phyloP scores from a whole-genome alignment of 225 moss, liverwort and hornwort genomes.

The Polytrichum commune region DNA sequence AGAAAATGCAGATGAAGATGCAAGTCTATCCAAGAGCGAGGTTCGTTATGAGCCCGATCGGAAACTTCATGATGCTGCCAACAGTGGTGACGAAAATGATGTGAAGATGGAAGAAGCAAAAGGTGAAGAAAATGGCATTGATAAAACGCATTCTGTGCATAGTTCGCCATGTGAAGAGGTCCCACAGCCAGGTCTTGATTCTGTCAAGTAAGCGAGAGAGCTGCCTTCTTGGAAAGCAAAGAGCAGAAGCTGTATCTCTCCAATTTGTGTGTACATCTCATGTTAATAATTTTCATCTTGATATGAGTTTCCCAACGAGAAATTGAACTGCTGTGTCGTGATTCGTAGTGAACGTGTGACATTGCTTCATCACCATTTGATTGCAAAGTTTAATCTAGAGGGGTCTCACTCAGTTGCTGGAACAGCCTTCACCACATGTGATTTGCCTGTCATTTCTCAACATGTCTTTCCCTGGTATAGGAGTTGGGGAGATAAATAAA shows the following conservation, averaged over 20 bases:
- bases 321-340: too few species aligned
- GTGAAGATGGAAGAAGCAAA: slow-evolving; percentile 11
- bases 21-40: slow-evolving; percentile 19
- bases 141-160: background rate
- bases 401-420: too few species aligned
- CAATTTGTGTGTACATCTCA: background rate
- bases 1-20: slow-evolving; percentile 10
- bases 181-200: slow-evolving; percentile 40
- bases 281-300: slow-evolving; percentile 5
- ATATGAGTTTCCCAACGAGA: background rate
- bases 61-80: background rate
- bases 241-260: background rate
- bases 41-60: slow-evolving; percentile 1
- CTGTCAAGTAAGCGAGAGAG: slow-evolving; percentile 20
- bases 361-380: too few species aligned
- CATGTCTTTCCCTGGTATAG: too few species aligned
- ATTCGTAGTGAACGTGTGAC: too few species aligned
- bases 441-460: too few species aligned
- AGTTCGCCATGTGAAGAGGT: slow-evolving; percentile 39
- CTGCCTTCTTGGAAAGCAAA: background rate
- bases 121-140: slow-evolving; percentile 8
- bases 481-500: too few species aligned
- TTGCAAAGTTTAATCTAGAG: too few species aligned
- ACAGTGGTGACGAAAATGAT: background rate
- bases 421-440: too few species aligned